Conservation (phyloP, 2,329 filamentous ascomycete species). For the Periglandula ipomoeae region DNA sequence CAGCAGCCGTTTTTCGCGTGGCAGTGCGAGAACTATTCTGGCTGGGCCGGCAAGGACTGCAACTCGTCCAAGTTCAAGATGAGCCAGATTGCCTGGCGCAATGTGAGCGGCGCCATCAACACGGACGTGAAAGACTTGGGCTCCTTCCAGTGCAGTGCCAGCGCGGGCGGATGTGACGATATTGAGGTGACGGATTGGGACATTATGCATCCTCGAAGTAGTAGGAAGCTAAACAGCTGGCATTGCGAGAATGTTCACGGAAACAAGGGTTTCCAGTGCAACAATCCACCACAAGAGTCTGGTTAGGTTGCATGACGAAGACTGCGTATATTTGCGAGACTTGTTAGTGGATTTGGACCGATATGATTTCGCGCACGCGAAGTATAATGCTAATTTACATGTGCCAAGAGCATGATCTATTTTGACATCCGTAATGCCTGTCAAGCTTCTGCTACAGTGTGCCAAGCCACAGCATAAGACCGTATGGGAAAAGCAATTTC, state of each 20-base stretch:
- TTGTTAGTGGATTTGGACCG: too few species aligned
- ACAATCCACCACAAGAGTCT: not conserved
- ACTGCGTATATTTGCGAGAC: too few species aligned
- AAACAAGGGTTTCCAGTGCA: slow-evolving; percentile 17
- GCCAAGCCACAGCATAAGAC: too few species aligned
- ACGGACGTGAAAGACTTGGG: slow-evolving; percentile 16
- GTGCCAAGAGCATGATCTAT: too few species aligned
- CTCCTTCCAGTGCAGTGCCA: slow-evolving; percentile 23
- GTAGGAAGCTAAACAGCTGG: slow-evolving; percentile 14
- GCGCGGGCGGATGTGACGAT: slow-evolving; percentile 22
- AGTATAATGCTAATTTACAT: too few species aligned
- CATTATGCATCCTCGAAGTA: slow-evolving; percentile 12
- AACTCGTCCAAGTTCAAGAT: slow-evolving; percentile 24
- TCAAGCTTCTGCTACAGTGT: too few species aligned
- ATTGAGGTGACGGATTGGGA: slow-evolving; percentile 17
- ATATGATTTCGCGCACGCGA: too few species aligned
- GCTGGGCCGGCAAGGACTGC: slow-evolving; percentile 24
- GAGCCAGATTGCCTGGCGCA: slow-evolving; percentile 17
- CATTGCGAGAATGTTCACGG: slow-evolving; percentile 19
- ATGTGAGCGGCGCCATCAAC: slow-evolving; percentile 20
- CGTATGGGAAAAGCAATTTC: too few species aligned
- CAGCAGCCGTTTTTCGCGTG: slow-evolving; percentile 23
- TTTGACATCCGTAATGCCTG: too few species aligned
- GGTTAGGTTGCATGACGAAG: not conserved
- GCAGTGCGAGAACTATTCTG: slow-evolving; percentile 27